A percentile compares a stretch with the other conserved stretches of the same genome.
These are phyloP conservation scores for Magnaporthiopsis rhizophila DNA, from an alignment of 2,329 filamentous ascomycete species.

Conservation along the genomic window DNA sequence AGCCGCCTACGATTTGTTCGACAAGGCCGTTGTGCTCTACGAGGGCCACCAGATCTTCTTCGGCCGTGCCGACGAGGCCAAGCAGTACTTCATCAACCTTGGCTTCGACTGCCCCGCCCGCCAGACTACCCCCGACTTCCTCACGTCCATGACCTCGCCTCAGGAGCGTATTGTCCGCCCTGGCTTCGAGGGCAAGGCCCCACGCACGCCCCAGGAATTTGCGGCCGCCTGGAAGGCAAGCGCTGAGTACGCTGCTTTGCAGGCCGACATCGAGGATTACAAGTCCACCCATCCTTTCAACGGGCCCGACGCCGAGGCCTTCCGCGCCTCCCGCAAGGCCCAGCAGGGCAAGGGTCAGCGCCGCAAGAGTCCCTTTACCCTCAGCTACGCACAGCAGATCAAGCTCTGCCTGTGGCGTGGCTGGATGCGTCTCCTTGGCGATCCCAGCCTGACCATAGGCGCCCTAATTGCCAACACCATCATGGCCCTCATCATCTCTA, in stretches of 20 bases:
- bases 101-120: constrained; percentile 60
- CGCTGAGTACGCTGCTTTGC: constrained; percentile 39
- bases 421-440: constrained; percentile 67
- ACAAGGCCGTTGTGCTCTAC: constrained; percentile 51
- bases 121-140: constrained; percentile 63
- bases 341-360: constrained; percentile 54
- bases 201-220: constrained; percentile 55
- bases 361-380: constrained; percentile 69
- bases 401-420: constrained; percentile 74
- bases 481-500: constrained; percentile 70
- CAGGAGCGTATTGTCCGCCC: constrained; percentile 46
- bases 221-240: constrained; percentile 50
- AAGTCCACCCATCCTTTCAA: constrained; percentile 44
- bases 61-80: constrained; percentile 51
- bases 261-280: constrained; percentile 47
- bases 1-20: constrained; percentile 55
- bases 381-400: constrained; percentile 70
- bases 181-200: constrained; percentile 48
- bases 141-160: constrained; percentile 61
- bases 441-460: constrained; percentile 65
- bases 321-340: constrained; percentile 44
- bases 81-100: constrained; percentile 57
- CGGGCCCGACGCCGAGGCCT: constrained; percentile 47
- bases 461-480: constrained; percentile 63
- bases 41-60: constrained; percentile 57